These are phyloP conservation scores for Bipolaris victoriae DNA, from an alignment of 2,329 filamentous ascomycete genomes.

Conservation along the genomic window DNA sequence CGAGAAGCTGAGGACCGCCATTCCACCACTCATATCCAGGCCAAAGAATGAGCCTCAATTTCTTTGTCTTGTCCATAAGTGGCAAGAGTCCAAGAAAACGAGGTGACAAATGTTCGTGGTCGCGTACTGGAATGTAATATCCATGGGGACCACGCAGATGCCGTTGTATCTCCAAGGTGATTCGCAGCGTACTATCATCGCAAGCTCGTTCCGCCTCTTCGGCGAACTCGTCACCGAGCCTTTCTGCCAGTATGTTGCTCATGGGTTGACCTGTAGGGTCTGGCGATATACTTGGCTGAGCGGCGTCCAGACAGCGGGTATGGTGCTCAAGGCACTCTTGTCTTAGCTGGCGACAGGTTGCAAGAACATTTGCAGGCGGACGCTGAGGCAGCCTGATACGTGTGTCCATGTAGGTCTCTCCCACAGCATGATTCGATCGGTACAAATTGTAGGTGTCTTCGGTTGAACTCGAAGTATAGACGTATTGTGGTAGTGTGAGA, in stretches of 20 bases:
- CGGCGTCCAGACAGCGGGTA: conserved; percentile 18
- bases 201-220: conserved; percentile 28
- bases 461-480: conserved; percentile 32
- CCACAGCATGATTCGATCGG: conserved; percentile 6
- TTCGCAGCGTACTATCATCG: conserved; percentile 28
- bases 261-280: background rate
- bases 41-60: conserved; percentile 35
- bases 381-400: conserved; percentile 36
- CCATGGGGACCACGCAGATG: conserved; percentile 24
- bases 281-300: background rate
- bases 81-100: conserved; percentile 36
- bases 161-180: conserved; percentile 36
- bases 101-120: conserved; percentile 31
- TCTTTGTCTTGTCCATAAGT: conserved; percentile 23
- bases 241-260: conserved; percentile 19
- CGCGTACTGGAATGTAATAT: conserved; percentile 28
- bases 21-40: conserved; percentile 38
- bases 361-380: conserved; percentile 29
- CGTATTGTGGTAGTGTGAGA: conserved; percentile 26
- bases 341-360: conserved; percentile 35
- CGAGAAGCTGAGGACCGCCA: conserved; percentile 13
- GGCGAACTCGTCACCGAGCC: conserved; percentile 22
- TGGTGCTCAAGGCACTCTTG: conserved; percentile 32
- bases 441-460: conserved; percentile 20
- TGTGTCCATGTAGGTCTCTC: conserved; percentile 32